Conservation (phyloP, 805 yeast species). For the Starmerella ratchasimensis region DNA sequence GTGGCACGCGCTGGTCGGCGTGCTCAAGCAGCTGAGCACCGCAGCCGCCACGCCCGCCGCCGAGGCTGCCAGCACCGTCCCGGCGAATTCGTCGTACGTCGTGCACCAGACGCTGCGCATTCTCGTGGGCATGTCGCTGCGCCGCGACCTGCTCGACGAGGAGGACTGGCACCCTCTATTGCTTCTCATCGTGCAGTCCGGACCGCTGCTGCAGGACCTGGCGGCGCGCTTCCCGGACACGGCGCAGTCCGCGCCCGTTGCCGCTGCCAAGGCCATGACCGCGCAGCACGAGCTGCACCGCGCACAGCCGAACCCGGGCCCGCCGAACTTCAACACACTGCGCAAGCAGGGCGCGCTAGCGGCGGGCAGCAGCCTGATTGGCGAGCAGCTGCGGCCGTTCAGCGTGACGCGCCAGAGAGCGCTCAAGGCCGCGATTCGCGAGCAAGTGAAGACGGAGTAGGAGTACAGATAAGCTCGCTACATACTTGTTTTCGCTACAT, state of each 20-base stretch:
- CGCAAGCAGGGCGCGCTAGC: conserved; percentile 18
- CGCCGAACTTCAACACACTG: conserved; percentile 11
- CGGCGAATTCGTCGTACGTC: neutral
- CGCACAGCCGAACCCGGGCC: too few relatives aligned
- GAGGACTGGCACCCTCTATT: conserved; percentile 25
- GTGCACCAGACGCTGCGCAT: conserved; percentile 15
- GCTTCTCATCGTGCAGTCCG: conserved; percentile 22
- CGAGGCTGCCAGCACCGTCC: neutral
- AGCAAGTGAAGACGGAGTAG: too few relatives aligned
- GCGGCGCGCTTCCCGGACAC: conserved; percentile 13
- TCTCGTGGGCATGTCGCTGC: conserved; percentile 24
- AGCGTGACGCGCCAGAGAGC: conserved; percentile 4
- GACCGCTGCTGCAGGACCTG: conserved; percentile 20
- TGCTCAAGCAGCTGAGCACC: conserved; percentile 21
- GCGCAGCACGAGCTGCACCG: conserved; percentile 17
- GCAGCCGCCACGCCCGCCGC: neutral
- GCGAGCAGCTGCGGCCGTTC: conserved; percentile 10
- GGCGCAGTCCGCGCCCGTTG: conserved; percentile 13
- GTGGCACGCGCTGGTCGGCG: conserved; percentile 26
- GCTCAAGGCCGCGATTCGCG: conserved; percentile 1
- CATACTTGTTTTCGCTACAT: too few relatives aligned
- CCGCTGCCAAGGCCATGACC: conserved; percentile 20
- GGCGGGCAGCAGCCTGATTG: conserved; percentile 5
- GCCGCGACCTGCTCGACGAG: conserved; percentile 25
- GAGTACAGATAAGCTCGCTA: too few relatives aligned